Conservation (phyloP, 306 rosid species). For the Medicago arabica region DNA sequence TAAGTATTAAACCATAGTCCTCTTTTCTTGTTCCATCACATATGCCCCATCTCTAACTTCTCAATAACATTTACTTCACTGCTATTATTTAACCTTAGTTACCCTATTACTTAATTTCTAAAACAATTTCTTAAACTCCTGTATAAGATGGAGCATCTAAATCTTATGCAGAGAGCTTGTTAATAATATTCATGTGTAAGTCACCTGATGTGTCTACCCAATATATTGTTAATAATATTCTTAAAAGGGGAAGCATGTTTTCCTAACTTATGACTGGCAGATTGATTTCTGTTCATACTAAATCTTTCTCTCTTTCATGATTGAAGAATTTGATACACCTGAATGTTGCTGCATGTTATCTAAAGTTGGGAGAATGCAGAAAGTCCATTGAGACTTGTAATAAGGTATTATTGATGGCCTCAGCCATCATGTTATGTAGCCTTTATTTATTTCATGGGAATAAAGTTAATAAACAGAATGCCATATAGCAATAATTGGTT, state of each 20-base stretch:
- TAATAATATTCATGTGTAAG: no score
- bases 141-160: no score
- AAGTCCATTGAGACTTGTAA: slow-evolving; percentile 93
- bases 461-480: not conserved
- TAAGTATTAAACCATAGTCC: no score
- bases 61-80: no score
- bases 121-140: no score
- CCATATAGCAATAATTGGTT: not conserved
- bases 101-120: no score
- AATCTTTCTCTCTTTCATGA: slow-evolving; percentile 39
- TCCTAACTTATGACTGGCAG: not conserved
- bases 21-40: no score
- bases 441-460: slow-evolving; percentile 30
- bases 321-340: slow-evolving; percentile 82
- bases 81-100: no score
- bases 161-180: no score
- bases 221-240: no score
- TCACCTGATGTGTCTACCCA: no score
- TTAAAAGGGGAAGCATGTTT: slow-evolving; percentile 9
- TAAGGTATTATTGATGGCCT: slow-evolving; percentile 61
- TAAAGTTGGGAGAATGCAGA: slow-evolving; percentile 85
- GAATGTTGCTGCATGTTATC: slow-evolving; percentile 87
- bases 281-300: slow-evolving; percentile 37
- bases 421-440: slow-evolving; percentile 1
- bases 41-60: no score